These are phyloP conservation scores for Sporothrix globosa DNA, from an alignment of 2,329 filamentous ascomycete species.

Conservation along the genomic window DNA sequence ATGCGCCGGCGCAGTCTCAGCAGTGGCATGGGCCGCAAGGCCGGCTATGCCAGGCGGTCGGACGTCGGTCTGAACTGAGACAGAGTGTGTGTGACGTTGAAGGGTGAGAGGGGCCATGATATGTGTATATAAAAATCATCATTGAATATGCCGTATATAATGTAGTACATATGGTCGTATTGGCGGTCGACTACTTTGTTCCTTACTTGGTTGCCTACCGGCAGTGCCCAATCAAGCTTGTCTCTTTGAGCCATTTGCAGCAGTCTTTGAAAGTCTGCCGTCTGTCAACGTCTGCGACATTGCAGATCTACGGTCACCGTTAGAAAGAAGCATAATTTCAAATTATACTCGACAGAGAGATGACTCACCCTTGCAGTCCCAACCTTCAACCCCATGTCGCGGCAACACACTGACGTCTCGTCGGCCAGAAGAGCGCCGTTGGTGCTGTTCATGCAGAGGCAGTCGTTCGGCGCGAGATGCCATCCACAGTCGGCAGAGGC, in stretches of 20 bases:
- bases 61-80: conserved; percentile 19
- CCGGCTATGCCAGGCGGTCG: conserved; percentile 27
- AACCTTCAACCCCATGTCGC: not conserved
- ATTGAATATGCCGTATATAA: not conserved
- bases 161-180: not conserved
- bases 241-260: conserved; percentile 33
- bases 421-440: conserved; percentile 25
- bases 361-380: not conserved
- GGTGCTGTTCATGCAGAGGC: conserved; percentile 34
- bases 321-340: not conserved
- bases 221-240: conserved; percentile 32
- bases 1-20: conserved; percentile 28
- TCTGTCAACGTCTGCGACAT: conserved; percentile 22
- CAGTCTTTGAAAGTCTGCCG: conserved; percentile 35
- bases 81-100: not conserved
- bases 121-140: not conserved
- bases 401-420: conserved; percentile 27
- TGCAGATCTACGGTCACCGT: conserved; percentile 12
- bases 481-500: conserved; percentile 30
- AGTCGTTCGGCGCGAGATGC: conserved; percentile 32
- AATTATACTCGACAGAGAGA: not conserved
- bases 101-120: not conserved
- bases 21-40: conserved; percentile 31
- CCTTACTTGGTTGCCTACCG: conserved; percentile 2
- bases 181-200: not conserved